These are phyloP conservation scores for Termitomyces sp. DNA, from an alignment of 768 basidiomycete genomes.

Conservation along the genomic window DNA sequence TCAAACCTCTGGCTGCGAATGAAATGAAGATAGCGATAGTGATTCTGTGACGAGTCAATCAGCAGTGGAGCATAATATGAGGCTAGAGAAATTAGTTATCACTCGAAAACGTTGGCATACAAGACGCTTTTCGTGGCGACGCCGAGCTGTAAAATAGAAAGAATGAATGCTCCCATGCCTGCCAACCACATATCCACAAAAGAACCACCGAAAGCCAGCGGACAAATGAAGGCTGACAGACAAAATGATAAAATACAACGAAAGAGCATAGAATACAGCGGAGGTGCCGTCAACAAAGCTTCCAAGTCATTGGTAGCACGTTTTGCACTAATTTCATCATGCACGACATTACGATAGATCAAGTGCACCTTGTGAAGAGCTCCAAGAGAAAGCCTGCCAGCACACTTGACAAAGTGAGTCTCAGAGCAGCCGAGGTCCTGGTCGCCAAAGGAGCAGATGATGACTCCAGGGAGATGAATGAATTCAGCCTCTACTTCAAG, in stretches of 20 bases:
- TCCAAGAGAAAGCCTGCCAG: slow-evolving; percentile 74
- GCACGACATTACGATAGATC: slow-evolving; percentile 83
- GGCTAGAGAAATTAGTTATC: neutral
- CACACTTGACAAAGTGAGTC: slow-evolving; percentile 82
- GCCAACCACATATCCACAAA: slow-evolving; percentile 85
- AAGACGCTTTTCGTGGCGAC: slow-evolving; percentile 72
- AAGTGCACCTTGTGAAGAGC: slow-evolving; percentile 79
- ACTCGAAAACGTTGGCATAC: slow-evolving; percentile 94
- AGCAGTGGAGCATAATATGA: slow-evolving; percentile 19
- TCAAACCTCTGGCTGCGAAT: slow-evolving; percentile 74
- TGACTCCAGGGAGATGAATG: slow-evolving; percentile 75
- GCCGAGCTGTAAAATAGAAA: slow-evolving; percentile 66
- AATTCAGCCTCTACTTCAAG: slow-evolving; percentile 91
- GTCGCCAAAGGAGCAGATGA: slow-evolving; percentile 87
- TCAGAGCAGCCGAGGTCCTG: slow-evolving; percentile 85
- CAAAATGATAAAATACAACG: slow-evolving; percentile 66
- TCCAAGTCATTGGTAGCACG: slow-evolving; percentile 62
- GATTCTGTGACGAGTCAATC: slow-evolving; percentile 41
- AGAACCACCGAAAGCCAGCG: slow-evolving; percentile 79
- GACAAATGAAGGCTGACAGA: slow-evolving; percentile 75
- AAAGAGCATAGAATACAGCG: slow-evolving; percentile 56
- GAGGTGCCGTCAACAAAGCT: slow-evolving; percentile 53
- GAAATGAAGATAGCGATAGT: slow-evolving; percentile 79
- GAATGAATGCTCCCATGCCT: slow-evolving; percentile 58
- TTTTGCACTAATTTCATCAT: slow-evolving; percentile 86